Base-by-base conservation (phyloP, 768 basidiomycete genomes). In the Tremella fuciformis region DNA sequence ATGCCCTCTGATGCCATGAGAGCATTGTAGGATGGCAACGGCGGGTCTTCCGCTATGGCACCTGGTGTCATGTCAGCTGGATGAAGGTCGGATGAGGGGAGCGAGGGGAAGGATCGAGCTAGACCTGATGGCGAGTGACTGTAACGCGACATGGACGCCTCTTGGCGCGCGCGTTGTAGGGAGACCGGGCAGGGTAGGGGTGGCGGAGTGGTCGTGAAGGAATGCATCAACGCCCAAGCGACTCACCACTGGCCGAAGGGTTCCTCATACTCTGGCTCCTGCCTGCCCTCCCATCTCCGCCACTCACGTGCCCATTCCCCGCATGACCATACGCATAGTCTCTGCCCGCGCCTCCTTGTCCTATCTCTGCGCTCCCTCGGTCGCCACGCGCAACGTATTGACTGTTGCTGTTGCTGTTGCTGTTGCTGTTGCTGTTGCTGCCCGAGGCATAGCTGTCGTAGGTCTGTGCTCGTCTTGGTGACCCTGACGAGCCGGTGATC, bases 1-100 rank as follows among this genome's bases (percentile, higher is more conserved):
- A 50, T 16, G 16, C 47, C 15, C 46, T 70, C 64, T 8, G 63
- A 55, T 9, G 66, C 67, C 64, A 69, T 69, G 25, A 69, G 25
- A 13, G 66, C 66, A 34, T 57, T 57, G 53, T 69, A 73, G 19
- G 65, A 70, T 21, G 69, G 69, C n/a, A 69, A 48, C 46, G 68
- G 71, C 18, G 70, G 70, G 42, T 65, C 63, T 34, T 34, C 29
- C 11, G 29, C 29, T 6, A 34, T 34, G 29, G 29, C 11, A 34
- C 29, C 29, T 34, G 29, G 29, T 6, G 4, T 34, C 29, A 34
- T 34, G 29, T 34, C 29, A 34, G 29, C 29, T 11, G 29, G 29
- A 4, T 34, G 29, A 34, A 34, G 29, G 29, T 34, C 29, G 29
- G 29, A 34, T 11, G 29, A 34, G 29, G 6, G 11, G 29, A 34